Base-by-base conservation (phyloP, 164 flowering plant genomes). In the Annona squamosa region DNA sequence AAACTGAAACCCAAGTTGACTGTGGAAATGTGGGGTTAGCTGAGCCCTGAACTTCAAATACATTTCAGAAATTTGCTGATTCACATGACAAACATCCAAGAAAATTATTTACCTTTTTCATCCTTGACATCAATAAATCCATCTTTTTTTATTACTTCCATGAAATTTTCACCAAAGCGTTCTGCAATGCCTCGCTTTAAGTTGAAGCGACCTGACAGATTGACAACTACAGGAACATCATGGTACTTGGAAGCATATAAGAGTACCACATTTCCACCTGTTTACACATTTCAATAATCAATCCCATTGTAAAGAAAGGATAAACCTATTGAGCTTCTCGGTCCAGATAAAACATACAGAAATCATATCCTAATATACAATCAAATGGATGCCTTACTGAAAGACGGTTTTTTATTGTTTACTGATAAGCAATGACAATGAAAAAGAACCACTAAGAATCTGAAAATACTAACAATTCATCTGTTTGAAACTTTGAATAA, bases 201-300 rank as follows among this genome's bases (percentile, higher is more conserved):
- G 78, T 90, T 75, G 80, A 86, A 89, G 42, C 97, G 97, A 2
- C 97, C 97, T 77, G 97, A 94, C 73, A 88, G 73, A 81, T 94
- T 94, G 70, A 91, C 75, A 66, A 94, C 89, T 2, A 72, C 72
- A 56, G 37, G 79, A 47, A 92, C 74, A 76, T 91, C 94, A 72
- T 86, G 87, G 83, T 90, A 90, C 77, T 82, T 90, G 1, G 97
- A 92, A 75, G 95, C 97, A 83, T 94, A 92, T 12, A 94, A 78
- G 19, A 92, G 89, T 72, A 91, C 98, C 72, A 83, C 89, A 81
- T 81, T 73, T 10, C 94, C 98, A 63, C 98, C 97, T 94, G 87
- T 66, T 48, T 57, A 16, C 13, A 9, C 59, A 52, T 52, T 52
- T 10, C 59, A 52, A 52, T 2, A 13, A 69, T 17, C 5, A 46